phyloP scores from a whole-genome alignment of 2,329 filamentous ascomycete genomes.

The Mycosphaerella sp. region DNA sequence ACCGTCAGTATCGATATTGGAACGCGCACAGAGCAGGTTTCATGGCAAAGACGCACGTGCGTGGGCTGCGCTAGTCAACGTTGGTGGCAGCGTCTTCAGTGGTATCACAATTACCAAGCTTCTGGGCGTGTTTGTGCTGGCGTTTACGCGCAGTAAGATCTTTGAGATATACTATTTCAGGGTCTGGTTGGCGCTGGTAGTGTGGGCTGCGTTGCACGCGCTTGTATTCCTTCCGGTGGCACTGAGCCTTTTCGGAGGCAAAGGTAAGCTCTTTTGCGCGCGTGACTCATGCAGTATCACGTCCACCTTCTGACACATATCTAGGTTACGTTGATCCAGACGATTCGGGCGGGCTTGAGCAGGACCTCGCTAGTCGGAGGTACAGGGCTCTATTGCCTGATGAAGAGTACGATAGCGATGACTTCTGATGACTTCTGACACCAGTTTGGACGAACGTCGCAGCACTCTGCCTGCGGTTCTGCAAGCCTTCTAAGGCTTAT shows the following conservation, averaged over 20 bases:
- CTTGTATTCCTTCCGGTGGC: slow-evolving; percentile 87
- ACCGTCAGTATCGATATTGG: slow-evolving; percentile 74
- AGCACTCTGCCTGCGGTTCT: no score
- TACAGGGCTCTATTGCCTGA: slow-evolving; percentile 73
- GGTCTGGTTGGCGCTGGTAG: slow-evolving; percentile 85
- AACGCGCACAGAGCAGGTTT: slow-evolving; percentile 68
- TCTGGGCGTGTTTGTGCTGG: slow-evolving; percentile 82
- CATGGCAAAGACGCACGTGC: slow-evolving; percentile 76
- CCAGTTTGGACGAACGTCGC: neutral
- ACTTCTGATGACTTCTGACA: slow-evolving; percentile 37
- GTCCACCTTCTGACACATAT: slow-evolving; percentile 1
- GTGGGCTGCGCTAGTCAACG: slow-evolving; percentile 90
- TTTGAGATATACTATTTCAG: slow-evolving; percentile 99
- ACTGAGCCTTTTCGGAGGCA: slow-evolving; percentile 76
- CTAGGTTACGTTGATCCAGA: slow-evolving; percentile 78
- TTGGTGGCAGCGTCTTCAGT: slow-evolving; percentile 89
- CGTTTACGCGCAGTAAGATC: slow-evolving; percentile 95
- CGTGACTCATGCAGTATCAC: slow-evolving; percentile 14
- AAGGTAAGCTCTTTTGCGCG: slow-evolving; percentile 46
- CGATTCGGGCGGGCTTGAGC: slow-evolving; percentile 78
- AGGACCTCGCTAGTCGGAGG: slow-evolving; percentile 73
- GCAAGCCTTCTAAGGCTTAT: no score
- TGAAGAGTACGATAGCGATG: slow-evolving; percentile 70
- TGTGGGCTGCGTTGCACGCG: slow-evolving; percentile 83
- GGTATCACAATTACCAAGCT: slow-evolving; percentile 96